phyloP scores from a whole-genome alignment of 2,329 filamentous ascomycete genomes.

The Fusarium marasasianum region DNA sequence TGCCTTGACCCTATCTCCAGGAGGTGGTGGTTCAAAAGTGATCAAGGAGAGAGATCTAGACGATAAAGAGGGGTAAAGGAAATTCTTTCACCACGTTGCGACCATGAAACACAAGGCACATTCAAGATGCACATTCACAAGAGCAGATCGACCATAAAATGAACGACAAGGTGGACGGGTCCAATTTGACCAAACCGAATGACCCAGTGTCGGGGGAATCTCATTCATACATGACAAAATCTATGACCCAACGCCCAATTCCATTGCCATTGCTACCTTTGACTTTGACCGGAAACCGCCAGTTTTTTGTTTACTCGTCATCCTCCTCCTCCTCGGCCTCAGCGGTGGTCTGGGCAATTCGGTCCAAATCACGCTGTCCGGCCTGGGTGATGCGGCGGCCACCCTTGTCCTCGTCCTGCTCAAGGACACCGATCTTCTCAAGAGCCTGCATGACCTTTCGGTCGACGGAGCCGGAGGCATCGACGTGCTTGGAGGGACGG shows the following conservation, averaged over 20 bases:
- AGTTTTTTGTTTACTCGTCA: slow-evolving; percentile 68
- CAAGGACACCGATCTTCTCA: slow-evolving; percentile 98
- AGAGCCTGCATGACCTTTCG: slow-evolving; percentile 97
- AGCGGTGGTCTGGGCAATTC: slow-evolving; percentile 83
- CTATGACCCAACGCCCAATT: slow-evolving; percentile 55
- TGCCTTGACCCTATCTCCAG: background rate
- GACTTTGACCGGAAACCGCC: slow-evolving; percentile 32
- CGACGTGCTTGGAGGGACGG: slow-evolving; percentile 91
- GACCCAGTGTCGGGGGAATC: slow-evolving; percentile 50
- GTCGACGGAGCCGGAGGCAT: slow-evolving; percentile 94
- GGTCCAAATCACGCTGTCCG: slow-evolving; percentile 99
- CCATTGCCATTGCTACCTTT: slow-evolving; percentile 42
- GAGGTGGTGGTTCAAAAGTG: background rate
- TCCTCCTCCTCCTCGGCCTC: slow-evolving; percentile 75
- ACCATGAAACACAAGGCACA: background rate
- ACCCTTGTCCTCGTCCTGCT: slow-evolving; percentile 98
- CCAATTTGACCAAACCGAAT: slow-evolving; percentile 50
- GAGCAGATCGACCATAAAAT: slow-evolving; percentile 11
- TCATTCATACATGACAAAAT: slow-evolving; percentile 54
- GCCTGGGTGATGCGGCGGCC: slow-evolving; percentile 97
- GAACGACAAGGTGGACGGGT: slow-evolving; percentile 45
- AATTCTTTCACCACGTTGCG: background rate
- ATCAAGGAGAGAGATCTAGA: background rate
- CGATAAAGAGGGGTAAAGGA: background rate
- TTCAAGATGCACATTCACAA: slow-evolving; percentile 12